Evolutionary conservation across 495 filamentous ascomycete genomes (phyloP).

Genomic region (Platismatia glauca): DNA sequence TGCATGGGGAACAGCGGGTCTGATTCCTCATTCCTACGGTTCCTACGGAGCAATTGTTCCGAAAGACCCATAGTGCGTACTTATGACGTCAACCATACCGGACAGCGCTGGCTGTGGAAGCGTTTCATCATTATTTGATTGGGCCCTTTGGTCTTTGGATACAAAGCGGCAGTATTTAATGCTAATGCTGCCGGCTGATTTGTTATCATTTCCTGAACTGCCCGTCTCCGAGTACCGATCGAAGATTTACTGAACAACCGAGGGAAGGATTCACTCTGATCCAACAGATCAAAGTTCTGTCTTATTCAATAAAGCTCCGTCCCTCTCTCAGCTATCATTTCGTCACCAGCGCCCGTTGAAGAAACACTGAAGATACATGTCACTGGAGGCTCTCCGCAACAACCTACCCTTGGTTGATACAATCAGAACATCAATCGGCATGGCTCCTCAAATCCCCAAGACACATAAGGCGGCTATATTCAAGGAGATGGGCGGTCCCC

Average conservation of each 20-base stretch:
- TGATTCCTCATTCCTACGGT: no score
- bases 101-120: no score
- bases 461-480: conserved; percentile 62
- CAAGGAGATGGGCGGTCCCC: conserved; percentile 58
- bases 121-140: no score
- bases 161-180: no score
- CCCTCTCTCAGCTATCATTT: background rate
- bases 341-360: background rate
- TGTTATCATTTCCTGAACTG: no score
- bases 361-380: background rate
- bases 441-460: conserved; percentile 43
- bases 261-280: background rate
- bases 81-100: no score
- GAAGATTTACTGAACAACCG: background rate
- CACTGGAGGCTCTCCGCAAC: conserved; percentile 11
- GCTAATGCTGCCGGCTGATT: no score
- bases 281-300: background rate
- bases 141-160: no score
- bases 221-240: background rate
- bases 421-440: conserved; percentile 12
- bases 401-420: conserved; percentile 2
- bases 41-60: no score
- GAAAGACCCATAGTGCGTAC: no score
- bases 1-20: no score
- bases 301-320: background rate